These are phyloP conservation scores for Phalaenopsis hybrid DNA, from an alignment of 116 monocot species.

Conservation along the genomic window DNA sequence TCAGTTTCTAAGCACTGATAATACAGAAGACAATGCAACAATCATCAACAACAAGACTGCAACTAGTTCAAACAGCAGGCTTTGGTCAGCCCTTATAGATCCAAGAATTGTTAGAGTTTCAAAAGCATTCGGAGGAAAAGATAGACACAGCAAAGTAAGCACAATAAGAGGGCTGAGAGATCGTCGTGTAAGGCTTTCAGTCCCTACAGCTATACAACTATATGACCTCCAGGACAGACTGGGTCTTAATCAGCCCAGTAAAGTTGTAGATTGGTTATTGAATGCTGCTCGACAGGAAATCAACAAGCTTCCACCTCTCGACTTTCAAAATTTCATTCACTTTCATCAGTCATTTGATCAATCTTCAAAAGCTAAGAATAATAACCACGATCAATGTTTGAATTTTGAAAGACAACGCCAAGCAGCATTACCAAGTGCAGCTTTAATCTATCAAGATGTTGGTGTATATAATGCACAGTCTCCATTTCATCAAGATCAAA, in stretches of 20 bases:
- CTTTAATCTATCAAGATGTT: too few relatives aligned
- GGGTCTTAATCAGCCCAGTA: conserved; percentile 67
- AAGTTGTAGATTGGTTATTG: conserved; percentile 72
- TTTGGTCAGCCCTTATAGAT: conserved; percentile 36
- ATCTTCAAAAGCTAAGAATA: too few relatives aligned
- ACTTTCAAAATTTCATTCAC: neutral
- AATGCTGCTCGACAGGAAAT: conserved; percentile 57
- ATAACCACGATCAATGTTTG: too few relatives aligned
- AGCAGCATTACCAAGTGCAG: too few relatives aligned
- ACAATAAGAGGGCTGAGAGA: conserved; percentile 63
- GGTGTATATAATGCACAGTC: too few relatives aligned
- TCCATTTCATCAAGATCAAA: too few relatives aligned
- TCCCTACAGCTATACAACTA: conserved; percentile 65
- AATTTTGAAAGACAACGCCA: too few relatives aligned
- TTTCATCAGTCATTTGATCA: too few relatives aligned
- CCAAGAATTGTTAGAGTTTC: conserved; percentile 64
- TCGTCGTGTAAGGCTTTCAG: conserved; percentile 60
- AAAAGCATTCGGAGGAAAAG: conserved; percentile 54
- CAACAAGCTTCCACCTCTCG: conserved; percentile 41
- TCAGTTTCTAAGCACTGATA: too few relatives aligned
- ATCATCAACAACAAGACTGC: too few relatives aligned
- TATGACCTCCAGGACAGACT: conserved; percentile 71
- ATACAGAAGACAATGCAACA: too few relatives aligned
- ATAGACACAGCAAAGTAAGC: conserved; percentile 68
- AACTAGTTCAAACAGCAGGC: neutral